These are phyloP conservation scores for Aquilaria malaccensis DNA, from an alignment of 345 rosid genomes.

Conservation along the genomic window DNA sequence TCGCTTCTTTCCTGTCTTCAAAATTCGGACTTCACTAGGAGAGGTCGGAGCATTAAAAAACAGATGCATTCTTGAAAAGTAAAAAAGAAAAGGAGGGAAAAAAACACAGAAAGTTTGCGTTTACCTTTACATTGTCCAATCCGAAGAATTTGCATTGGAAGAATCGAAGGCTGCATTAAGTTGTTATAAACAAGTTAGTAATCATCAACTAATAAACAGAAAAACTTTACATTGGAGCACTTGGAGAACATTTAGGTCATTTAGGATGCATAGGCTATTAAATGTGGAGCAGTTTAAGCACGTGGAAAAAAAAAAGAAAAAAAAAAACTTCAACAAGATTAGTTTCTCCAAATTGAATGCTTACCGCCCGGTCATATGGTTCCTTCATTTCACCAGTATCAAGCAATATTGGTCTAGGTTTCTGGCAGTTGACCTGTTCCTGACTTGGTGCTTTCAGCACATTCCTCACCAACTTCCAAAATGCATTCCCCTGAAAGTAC, in stretches of 20 bases:
- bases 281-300: not conserved
- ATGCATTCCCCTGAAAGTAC: slow-evolving; percentile 50
- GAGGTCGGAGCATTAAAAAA: too few relatives aligned
- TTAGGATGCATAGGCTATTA: too few relatives aligned
- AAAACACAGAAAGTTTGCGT: not conserved
- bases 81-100: too few relatives aligned
- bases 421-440: slow-evolving; percentile 59
- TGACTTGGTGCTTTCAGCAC: slow-evolving; percentile 42
- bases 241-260: too few relatives aligned
- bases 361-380: slow-evolving; percentile 80
- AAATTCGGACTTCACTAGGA: too few relatives aligned
- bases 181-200: too few relatives aligned
- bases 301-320: too few relatives aligned
- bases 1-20: too few relatives aligned
- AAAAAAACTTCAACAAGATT: too few relatives aligned
- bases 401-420: slow-evolving; percentile 66
- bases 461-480: slow-evolving; percentile 63
- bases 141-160: slow-evolving; percentile 50
- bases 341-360: slow-evolving; percentile 14
- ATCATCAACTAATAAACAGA: too few relatives aligned
- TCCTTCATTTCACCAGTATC: slow-evolving; percentile 76
- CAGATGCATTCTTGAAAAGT: too few relatives aligned
- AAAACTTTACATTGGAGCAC: too few relatives aligned
- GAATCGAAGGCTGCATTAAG: slow-evolving; percentile 46
- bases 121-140: slow-evolving; percentile 59